Evolutionary conservation across 148 eudicot species (phyloP).

Genomic region (Rhododendron vialii): DNA sequence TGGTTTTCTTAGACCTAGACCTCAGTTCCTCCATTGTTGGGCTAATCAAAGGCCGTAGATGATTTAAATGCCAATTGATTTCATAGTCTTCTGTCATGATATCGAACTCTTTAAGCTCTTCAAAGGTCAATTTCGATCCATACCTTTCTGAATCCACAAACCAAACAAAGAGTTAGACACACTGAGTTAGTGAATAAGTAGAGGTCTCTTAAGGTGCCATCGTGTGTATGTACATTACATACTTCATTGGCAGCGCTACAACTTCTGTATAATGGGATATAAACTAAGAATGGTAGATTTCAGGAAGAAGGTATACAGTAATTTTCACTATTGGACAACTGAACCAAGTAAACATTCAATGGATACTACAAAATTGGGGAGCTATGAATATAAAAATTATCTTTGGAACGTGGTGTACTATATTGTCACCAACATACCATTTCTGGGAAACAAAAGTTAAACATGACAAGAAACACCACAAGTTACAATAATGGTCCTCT

Average conservation of each 20-base stretch:
- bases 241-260: neutral
- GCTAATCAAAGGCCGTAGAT: slow-evolving; percentile 48
- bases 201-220: neutral
- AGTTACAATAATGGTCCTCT: too few species aligned
- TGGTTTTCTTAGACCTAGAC: slow-evolving; percentile 54
- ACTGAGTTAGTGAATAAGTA: neutral
- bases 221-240: neutral
- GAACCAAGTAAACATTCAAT: neutral
- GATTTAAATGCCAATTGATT: slow-evolving; percentile 86
- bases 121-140: slow-evolving; percentile 57
- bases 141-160: slow-evolving; percentile 63
- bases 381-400: neutral
- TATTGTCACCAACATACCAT: neutral
- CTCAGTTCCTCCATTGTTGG: slow-evolving; percentile 68
- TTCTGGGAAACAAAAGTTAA: neutral
- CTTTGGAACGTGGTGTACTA: neutral
- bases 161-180: neutral
- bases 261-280: neutral
- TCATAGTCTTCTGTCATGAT: slow-evolving; percentile 70
- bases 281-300: neutral
- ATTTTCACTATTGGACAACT: neutral
- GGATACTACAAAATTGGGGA: neutral
- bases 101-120: slow-evolving; percentile 76
- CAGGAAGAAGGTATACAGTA: neutral
- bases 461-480: neutral